Base-by-base conservation (phyloP, 495 filamentous ascomycete genomes). In the Hypoxylon rickii region DNA sequence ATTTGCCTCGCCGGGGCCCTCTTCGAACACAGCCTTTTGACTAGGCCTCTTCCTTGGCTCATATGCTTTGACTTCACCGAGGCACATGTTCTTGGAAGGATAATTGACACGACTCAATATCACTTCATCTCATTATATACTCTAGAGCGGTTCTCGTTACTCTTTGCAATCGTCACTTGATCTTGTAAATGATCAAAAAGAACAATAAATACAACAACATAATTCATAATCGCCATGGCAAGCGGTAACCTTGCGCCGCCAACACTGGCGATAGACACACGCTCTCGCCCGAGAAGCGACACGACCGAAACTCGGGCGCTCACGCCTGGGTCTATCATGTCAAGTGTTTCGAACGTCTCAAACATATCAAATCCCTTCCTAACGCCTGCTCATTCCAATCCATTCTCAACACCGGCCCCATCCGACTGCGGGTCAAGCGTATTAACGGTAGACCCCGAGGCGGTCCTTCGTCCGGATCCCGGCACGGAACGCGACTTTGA, bases 401-500 rank as follows among this genome's bases (percentile, higher is more conserved):
- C 63, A 7, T 66, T 66, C 36, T 31, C 57, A 22, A 64, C 63
- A 16, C 66, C 63, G 31, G 52, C 52, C 4, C 63, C 47, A 21
- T 68, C 66, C 2, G 63, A 66, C 2, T 66, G 53, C 21, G 66
- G 66, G 15, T 56, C 62, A 2, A 68, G 63, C 24, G 38, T 68
- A 12, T 50, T 58, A 22, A 53, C 56, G 3, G 42, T 62, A 11
- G 65, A 61, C 10, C 46, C 56, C n/a, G 58, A 65, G 26, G 49
- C 52, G 12, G 59, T 46, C 39, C 61, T 69, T 12, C 44, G 39
- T 29, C 86, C 89, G 1, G 87, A 92, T 70, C 84, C 83, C 4
- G 84, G 86, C 7, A 87, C 81, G 1, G 87, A 92, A 62, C 71
- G 65, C 1, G 88, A 90, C 58, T 96, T 93, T 59, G 54, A 83